phyloP scores from a whole-genome alignment of 83 land plant species.

The Picea abies region DNA sequence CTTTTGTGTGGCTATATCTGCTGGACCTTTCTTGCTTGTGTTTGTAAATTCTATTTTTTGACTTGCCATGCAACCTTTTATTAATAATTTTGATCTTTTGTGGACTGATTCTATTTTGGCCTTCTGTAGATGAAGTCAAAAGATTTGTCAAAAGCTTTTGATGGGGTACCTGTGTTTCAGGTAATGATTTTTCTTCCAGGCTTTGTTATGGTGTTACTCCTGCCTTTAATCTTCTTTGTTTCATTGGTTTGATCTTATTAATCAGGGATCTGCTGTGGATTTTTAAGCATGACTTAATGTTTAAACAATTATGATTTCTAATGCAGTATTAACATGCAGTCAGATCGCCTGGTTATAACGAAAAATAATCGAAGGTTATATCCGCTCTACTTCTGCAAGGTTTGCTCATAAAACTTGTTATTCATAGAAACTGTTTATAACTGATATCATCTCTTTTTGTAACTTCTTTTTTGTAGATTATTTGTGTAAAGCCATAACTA shows the following conservation, averaged over 20 bases:
- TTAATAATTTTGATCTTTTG: background rate
- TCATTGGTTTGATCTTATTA: too few species aligned
- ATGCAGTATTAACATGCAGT: conserved; percentile 46
- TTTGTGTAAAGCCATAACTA: background rate
- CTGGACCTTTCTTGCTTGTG: too few species aligned
- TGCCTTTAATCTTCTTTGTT: background rate
- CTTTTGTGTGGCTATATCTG: too few species aligned
- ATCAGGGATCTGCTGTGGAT: too few species aligned
- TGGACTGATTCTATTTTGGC: background rate
- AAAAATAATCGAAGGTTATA: conserved; percentile 63
- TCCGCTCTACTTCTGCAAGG: conserved; percentile 74
- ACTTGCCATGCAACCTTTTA: too few species aligned
- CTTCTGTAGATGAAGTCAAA: conserved; percentile 52
- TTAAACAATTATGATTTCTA: conserved; percentile 13
- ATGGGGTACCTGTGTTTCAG: conserved; percentile 93
- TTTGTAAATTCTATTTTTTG: too few species aligned
- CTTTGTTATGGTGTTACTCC: background rate
- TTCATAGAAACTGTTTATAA: too few species aligned
- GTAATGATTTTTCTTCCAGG: conserved; percentile 27
- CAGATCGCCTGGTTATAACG: conserved; percentile 65
- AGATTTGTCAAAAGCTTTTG: conserved; percentile 51
- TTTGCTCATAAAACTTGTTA: conserved; percentile 15
- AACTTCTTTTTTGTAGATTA: background rate
- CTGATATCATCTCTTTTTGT: background rate
- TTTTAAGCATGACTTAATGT: background rate